Evolutionary conservation across 192 early-diverging fungal species (phyloP), one percentile per base, ranked within the genome.

Genomic region (Oehlia diaphana): DNA sequence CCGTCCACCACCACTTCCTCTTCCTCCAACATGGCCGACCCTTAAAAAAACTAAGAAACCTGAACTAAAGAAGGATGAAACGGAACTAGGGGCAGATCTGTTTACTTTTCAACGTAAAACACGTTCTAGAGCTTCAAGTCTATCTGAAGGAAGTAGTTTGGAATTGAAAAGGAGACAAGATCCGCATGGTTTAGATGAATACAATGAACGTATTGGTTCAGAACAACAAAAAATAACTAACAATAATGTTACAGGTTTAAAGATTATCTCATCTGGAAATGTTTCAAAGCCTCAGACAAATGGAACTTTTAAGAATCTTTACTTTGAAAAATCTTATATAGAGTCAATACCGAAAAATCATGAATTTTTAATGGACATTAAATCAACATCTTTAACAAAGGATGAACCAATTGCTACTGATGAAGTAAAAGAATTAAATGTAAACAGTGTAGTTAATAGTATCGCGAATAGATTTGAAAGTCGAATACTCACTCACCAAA

Each of bases 1-100:
- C 12, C 49, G 49, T 8, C 74, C 74, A 39, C 74, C 74, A 44
- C 74, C 74, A 23, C 74, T 76, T 64, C 74, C 74, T 33, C 74
- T 76, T n/a, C 74, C 74, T 37, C 61, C 74, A 13, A 26, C 31
- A n/a, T 64, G 39, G 39, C 68, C 68, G 10, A 42, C n/a, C 4
- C 68, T 70, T 70, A 70, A 70, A 37, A 70, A 70, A 70, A 70
- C 68, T 21, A 39, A 39, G 8, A 31, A 31, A 21, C 68, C 33
- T n/a, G 68, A 70, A 70, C 68, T 6, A 37, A 70, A 70, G 37
- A 70, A 39, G 39, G 16, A 39, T n/a, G 68, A 47, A n/a, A 1
- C 5, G 9, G 39, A 70, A 19, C 13, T 23, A 33, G 13, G 10
- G 4, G 12, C 16, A 21, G 53, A 58, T 21, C 53, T 7, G 6